Evolutionary conservation across 495 filamentous ascomycete genomes (phyloP), one percentile per base, ranked within the genome.

Genomic region (Hyaloscypha finlandica): DNA sequence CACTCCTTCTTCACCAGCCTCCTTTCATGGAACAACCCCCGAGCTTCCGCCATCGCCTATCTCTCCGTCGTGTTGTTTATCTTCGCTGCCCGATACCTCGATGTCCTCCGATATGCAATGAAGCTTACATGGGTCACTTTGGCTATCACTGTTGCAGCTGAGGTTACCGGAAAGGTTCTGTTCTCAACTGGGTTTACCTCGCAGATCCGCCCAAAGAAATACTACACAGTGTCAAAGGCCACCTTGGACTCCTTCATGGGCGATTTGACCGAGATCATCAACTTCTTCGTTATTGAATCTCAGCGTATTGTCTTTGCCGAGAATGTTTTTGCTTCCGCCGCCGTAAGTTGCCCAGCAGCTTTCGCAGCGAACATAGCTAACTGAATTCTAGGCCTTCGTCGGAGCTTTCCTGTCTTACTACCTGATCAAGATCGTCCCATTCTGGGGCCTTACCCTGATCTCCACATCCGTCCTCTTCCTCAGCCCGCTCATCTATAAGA

Each of bases 231-330:
- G 48, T 89, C 93, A 11, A 87, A 90, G 71, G 92, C 95, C 70
- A 92, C 91, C 9, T 80, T 97, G 16, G 92, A 98, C 71, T 80
- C 83, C 62, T 73, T 92, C 19, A 82, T 93, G 61, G 93, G 92
- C 68, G 95, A 98, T 74, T 75, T 94, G 35, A 90, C 94, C 76
- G 93, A 97, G 78, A 83, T 99, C 58, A 80, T 94, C 79, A 97
- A 99, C 85, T 99, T 99, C 81, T 93, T 97, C 80, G 84, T 97
- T 70, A 93, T 99, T 69, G 95, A 99, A 81, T 88, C 92, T 76
- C 95, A 99, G 85, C 88, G 96, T 66, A 86, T 99, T 73, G 71
- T 98, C 62, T 99, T 96, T 71, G 95, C 89, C 60, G 95, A 99
- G 87, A 98, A 98, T 74, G 82, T 96, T 59, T 81, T 86, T 64